Conservation (phyloP, 2,329 filamentous ascomycete genomes). For the Dactylellina drechsleri region DNA sequence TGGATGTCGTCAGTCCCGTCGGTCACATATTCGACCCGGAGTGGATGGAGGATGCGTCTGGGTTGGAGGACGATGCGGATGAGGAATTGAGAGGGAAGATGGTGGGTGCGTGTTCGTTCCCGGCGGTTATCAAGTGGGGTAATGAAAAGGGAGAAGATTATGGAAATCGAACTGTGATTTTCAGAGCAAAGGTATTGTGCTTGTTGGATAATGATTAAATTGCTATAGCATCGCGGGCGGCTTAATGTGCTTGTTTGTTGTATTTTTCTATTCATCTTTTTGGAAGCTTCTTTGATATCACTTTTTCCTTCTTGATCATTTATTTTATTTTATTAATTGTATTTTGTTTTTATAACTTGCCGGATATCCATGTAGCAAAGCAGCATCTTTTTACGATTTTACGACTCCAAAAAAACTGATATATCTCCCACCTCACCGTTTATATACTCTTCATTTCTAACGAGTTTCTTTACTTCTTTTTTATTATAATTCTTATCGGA, state of each 20-base stretch:
- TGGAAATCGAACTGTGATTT: conserved; percentile 36
- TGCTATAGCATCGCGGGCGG: not conserved
- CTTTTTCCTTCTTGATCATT: conserved; percentile 1
- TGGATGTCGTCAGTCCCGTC: conserved; percentile 49
- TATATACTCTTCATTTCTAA: not conserved
- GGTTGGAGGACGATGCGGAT: conserved; percentile 50
- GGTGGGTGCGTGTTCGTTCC: conserved; percentile 51
- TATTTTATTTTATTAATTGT: conserved; percentile 3
- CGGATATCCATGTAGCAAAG: conserved; percentile 54
- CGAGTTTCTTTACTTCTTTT: conserved; percentile 1
- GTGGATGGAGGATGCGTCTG: conserved; percentile 53
- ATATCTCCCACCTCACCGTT: conserved; percentile 9
- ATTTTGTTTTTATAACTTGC: conserved; percentile 23
- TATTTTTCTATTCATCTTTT: conserved; percentile 4
- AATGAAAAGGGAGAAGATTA: conserved; percentile 54
- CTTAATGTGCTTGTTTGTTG: not conserved
- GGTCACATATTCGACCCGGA: conserved; percentile 51
- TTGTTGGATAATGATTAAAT: conserved; percentile 49
- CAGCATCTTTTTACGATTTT: conserved; percentile 33
- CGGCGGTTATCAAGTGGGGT: conserved; percentile 51
- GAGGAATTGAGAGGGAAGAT: conserved; percentile 52
- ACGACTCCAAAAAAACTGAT: conserved; percentile 21
- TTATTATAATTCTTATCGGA: not conserved
- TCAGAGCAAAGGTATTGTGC: conserved; percentile 49
- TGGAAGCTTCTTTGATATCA: not conserved